Percentiles rank a stretch among this genome's conserved stretches.
phyloP scores from a whole-genome alignment of 257 asterid species.

The Hygrophila difformis region DNA sequence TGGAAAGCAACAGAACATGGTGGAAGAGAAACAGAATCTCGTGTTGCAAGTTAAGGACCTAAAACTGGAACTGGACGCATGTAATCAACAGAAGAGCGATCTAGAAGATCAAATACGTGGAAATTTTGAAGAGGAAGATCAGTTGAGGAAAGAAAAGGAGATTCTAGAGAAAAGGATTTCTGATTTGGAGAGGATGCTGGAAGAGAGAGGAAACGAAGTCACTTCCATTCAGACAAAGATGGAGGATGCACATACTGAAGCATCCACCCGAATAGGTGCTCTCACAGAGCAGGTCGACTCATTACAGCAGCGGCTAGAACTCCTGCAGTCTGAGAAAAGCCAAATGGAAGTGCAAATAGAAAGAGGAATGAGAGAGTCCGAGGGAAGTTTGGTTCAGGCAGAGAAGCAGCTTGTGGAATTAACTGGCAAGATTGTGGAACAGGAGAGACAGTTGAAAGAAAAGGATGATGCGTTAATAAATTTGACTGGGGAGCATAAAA shows the following conservation, averaged over 20 bases:
- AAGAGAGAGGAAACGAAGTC: conserved; percentile 35
- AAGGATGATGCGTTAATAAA: conserved; percentile 38
- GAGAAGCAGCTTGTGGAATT: conserved; percentile 39
- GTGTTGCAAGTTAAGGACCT: conserved; percentile 25
- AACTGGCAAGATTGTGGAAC: conserved; percentile 35
- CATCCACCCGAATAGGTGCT: conserved; percentile 28
- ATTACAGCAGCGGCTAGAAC: conserved; percentile 38
- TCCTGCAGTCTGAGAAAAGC: conserved; percentile 41
- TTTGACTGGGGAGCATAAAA: conserved; percentile 41
- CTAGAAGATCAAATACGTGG: conserved; percentile 28
- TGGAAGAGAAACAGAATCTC: conserved; percentile 32
- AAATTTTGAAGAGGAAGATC: conserved; percentile 22
- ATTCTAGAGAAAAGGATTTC: conserved; percentile 24
- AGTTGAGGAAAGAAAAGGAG: conserved; percentile 44
- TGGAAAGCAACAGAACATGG: conserved; percentile 22
- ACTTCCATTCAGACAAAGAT: conserved; percentile 28
- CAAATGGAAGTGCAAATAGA: conserved; percentile 37
- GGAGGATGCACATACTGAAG: conserved; percentile 42
- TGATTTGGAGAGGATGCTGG: conserved; percentile 33
- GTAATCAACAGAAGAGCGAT: conserved; percentile 20
- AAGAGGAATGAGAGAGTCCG: conserved; percentile 38
- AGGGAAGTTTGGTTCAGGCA: conserved; percentile 29
- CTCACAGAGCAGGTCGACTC: conserved; percentile 31
- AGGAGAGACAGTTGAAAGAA: conserved; percentile 42
- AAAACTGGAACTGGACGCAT: conserved; percentile 28